These are phyloP conservation scores for Cadophora sp. DNA, from an alignment of 2,329 filamentous ascomycete species.

Conservation along the genomic window DNA sequence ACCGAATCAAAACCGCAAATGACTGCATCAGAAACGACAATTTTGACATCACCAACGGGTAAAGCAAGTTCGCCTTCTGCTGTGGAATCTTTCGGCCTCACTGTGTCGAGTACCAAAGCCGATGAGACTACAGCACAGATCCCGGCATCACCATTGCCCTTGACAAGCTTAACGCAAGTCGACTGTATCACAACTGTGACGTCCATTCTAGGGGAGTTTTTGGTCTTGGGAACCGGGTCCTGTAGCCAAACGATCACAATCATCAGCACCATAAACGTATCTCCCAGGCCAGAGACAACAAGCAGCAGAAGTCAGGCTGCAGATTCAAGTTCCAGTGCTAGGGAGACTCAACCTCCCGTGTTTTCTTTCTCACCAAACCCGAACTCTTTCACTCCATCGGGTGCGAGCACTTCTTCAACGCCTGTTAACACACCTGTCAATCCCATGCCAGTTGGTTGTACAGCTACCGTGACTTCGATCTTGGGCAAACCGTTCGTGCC, in stretches of 20 bases:
- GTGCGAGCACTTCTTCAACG: not conserved
- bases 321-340: not conserved
- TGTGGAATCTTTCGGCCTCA: not conserved
- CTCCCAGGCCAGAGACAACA: not conserved
- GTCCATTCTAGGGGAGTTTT: not conserved
- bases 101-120: not conserved
- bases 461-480: conserved; percentile 22
- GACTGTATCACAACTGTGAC: conserved; percentile 1
- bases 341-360: not conserved
- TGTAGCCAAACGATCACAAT: not conserved
- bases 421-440: not conserved
- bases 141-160: not conserved
- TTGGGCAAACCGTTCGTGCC: conserved; percentile 15
- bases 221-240: not conserved
- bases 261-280: not conserved
- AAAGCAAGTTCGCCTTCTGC: not conserved
- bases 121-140: not conserved
- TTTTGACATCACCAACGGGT: not conserved
- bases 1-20: not conserved
- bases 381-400: not conserved
- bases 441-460: conserved; percentile 11
- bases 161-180: not conserved
- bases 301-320: not conserved
- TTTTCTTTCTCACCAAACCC: not conserved
- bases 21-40: not conserved